Conservation (phyloP, 805 yeast genomes). For the Pichia scutulata region DNA sequence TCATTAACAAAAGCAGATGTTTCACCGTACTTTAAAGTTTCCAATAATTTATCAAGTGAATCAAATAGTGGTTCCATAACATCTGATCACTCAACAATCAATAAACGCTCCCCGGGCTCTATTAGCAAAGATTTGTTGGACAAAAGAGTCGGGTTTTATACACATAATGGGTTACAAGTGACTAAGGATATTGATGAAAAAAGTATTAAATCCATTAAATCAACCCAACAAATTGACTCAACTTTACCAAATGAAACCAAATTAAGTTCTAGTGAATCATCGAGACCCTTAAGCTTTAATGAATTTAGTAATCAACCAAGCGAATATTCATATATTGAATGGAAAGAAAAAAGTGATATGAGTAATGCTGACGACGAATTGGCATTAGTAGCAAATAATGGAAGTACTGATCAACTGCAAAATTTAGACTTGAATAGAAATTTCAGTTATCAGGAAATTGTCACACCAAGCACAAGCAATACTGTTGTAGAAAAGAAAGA, state of each 20-base stretch:
- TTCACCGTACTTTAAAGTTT: not conserved
- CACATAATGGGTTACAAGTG: not conserved
- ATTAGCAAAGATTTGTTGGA: not conserved
- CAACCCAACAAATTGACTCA: not conserved
- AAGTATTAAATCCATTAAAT: not conserved
- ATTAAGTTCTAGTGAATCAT: not conserved
- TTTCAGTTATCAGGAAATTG: not conserved
- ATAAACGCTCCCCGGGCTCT: not conserved
- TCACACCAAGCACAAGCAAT: not conserved
- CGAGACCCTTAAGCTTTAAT: not conserved
- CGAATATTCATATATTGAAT: not conserved
- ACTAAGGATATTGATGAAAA: not conserved
- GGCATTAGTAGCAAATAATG: not conserved
- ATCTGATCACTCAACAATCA: not conserved
- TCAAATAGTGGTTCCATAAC: not conserved
- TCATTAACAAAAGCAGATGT: not conserved
- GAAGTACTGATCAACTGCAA: not conserved
- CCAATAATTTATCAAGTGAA: not conserved
- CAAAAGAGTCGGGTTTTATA: slow-evolving; percentile 4
- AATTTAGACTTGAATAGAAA: not conserved
- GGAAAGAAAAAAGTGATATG: slow-evolving; percentile 1
- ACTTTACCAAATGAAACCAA: not conserved
- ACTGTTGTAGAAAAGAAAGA: not conserved
- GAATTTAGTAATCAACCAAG: not conserved
- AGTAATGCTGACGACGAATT: not conserved